phyloP scores from a whole-genome alignment of 2,329 filamentous ascomycete species.

The Aspergillus aculeatus region DNA sequence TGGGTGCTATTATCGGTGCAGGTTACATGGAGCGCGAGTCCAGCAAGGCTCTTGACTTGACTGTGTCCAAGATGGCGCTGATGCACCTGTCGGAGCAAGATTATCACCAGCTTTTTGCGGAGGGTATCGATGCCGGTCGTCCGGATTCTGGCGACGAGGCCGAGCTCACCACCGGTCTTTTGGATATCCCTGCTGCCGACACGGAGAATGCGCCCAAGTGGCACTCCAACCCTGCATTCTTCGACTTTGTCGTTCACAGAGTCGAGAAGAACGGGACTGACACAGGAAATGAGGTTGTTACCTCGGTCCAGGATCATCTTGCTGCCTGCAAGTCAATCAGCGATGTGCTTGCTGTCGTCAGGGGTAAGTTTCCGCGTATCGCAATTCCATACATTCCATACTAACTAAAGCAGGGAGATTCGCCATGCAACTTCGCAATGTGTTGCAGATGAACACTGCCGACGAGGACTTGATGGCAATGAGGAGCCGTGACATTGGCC shows the following conservation, averaged over 20 bases:
- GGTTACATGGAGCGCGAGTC: neutral
- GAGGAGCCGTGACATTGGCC: neutral
- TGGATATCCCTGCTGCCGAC: neutral
- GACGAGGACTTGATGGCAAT: neutral
- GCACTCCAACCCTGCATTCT: neutral
- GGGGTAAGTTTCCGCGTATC: no score
- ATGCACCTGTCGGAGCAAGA: neutral
- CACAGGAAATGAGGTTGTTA: no score
- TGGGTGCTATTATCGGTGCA: conserved; percentile 30
- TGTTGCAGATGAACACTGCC: neutral
- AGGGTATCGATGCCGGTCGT: no score
- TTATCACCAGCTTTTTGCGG: neutral
- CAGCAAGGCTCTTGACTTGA: no score
- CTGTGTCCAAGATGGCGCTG: neutral
- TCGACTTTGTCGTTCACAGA: neutral
- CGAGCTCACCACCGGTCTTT: neutral
- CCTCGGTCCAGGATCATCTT: no score
- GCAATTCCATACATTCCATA: no score
- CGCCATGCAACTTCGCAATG: neutral
- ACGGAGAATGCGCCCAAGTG: neutral
- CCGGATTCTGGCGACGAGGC: neutral
- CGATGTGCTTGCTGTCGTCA: no score
- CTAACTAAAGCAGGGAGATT: neutral
- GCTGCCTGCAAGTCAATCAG: no score
- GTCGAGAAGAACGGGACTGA: neutral